Conservation (phyloP, 2,329 filamentous ascomycete genomes). For the Penicillium psychrosexuale region DNA sequence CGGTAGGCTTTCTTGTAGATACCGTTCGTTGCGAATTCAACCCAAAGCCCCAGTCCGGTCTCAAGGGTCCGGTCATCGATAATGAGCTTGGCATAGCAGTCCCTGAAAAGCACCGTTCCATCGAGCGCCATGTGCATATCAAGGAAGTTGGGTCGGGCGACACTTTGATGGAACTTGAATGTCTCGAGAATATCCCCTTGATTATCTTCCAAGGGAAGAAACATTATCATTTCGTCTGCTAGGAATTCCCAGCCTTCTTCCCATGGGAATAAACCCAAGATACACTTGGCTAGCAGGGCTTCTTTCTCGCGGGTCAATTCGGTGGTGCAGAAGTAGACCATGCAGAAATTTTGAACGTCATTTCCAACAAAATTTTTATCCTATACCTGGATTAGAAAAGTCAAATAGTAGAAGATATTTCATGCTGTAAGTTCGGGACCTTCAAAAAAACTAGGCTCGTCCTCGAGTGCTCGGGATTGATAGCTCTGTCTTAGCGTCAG, state of each 20-base stretch:
- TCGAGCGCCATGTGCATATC: conserved; percentile 15
- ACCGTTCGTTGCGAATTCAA: conserved; percentile 4
- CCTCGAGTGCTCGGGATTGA: conserved; percentile 11
- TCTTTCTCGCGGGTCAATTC: conserved; percentile 8
- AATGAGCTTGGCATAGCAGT: conserved; percentile 6
- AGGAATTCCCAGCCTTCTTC: conserved; percentile 8
- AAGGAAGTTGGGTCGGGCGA: conserved; percentile 13
- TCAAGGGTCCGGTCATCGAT: conserved; percentile 14
- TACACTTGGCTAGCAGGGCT: conserved; percentile 14
- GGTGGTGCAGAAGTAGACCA: conserved; percentile 9
- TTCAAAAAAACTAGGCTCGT: conserved; percentile 7
- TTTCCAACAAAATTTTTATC: not conserved
- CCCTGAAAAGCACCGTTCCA: conserved; percentile 12
- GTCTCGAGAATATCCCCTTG: conserved; percentile 7
- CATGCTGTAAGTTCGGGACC: conserved; percentile 4
- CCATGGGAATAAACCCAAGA: conserved; percentile 13
- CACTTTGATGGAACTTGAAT: conserved; percentile 13
- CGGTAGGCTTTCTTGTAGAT: conserved; percentile 1
- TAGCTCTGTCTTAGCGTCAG: conserved; percentile 5
- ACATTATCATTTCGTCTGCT: conserved; percentile 9
- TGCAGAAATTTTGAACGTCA: not conserved
- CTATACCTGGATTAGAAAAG: conserved; percentile 3
- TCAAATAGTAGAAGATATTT: conserved; percentile 1
- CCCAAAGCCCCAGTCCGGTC: conserved; percentile 8
- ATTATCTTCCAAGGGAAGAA: not conserved